phyloP scores from a whole-genome alignment of 768 basidiomycete genomes.

The Tylopilus cervinicoccineus region DNA sequence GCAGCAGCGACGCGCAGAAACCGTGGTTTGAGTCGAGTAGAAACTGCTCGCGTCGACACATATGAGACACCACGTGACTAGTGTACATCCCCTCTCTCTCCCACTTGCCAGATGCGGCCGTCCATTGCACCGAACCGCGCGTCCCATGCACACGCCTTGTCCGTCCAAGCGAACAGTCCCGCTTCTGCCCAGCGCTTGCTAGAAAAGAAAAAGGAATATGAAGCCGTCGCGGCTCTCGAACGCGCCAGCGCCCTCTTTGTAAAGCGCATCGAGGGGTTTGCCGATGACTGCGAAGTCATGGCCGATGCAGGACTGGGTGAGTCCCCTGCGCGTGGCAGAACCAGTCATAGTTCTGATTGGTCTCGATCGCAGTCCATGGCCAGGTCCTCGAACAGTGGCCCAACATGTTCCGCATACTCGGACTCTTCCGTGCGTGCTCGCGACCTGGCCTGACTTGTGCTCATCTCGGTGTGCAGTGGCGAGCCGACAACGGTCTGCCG shows the following conservation, averaged over 20 bases:
- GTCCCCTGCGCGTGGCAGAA: not conserved
- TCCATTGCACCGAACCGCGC: slow-evolving; percentile 40
- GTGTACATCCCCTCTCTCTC: not conserved
- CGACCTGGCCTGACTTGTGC: not conserved
- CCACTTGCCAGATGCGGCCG: not conserved
- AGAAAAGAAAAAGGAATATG: slow-evolving; percentile 81
- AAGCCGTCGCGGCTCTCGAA: slow-evolving; percentile 71
- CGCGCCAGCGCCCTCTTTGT: slow-evolving; percentile 59
- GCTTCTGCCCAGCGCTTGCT: slow-evolving; percentile 52
- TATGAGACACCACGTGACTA: not conserved
- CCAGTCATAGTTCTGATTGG: not conserved
- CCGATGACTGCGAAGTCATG: slow-evolving; percentile 73
- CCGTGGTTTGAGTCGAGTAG: not conserved
- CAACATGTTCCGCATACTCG: slow-evolving; percentile 76
- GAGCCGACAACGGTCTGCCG: slow-evolving; percentile 36
- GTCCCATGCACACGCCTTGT: slow-evolving; percentile 41
- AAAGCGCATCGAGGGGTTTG: slow-evolving; percentile 63
- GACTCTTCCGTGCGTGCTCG: slow-evolving; percentile 54
- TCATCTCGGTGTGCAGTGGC: slow-evolving; percentile 38
- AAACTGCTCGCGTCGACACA: slow-evolving; percentile 12
- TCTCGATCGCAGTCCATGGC: slow-evolving; percentile 53
- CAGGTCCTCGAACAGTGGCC: slow-evolving; percentile 80
- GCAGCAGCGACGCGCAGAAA: not conserved
- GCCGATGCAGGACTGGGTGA: slow-evolving; percentile 71
- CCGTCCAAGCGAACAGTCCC: slow-evolving; percentile 39